Conservation (phyloP, 208 protist species). For the Wallacemonas sp. region DNA sequence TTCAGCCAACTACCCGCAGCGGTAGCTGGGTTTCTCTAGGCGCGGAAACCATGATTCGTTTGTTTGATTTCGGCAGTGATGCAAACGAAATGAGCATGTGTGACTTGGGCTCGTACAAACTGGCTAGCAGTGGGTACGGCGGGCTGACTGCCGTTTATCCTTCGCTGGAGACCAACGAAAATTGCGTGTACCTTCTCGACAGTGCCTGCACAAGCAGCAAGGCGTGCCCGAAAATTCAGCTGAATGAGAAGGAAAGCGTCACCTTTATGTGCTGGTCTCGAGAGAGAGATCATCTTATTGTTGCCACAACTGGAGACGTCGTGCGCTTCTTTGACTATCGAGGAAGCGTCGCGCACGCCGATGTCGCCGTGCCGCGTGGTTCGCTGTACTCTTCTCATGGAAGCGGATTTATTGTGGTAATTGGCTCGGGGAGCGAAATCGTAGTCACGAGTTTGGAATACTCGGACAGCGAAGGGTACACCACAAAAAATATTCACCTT, state of each 20-base stretch:
- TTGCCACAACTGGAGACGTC: slow-evolving; percentile 38
- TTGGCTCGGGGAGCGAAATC: not conserved
- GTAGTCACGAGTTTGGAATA: slow-evolving; percentile 17
- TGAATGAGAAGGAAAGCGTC: slow-evolving; percentile 46
- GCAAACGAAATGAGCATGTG: slow-evolving; percentile 19
- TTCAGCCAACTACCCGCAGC: slow-evolving; percentile 43
- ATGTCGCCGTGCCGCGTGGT: not conserved
- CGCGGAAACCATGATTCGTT: slow-evolving; percentile 49
- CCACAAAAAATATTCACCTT: slow-evolving; percentile 29
- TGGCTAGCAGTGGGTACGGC: slow-evolving; percentile 52
- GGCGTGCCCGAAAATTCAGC: slow-evolving; percentile 26
- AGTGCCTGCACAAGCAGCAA: slow-evolving; percentile 23
- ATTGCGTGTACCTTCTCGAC: slow-evolving; percentile 9
- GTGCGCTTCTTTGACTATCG: slow-evolving; percentile 64
- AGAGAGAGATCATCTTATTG: slow-evolving; percentile 60
- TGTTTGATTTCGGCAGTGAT: slow-evolving; percentile 50
- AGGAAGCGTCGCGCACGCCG: slow-evolving; percentile 18
- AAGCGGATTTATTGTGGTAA: slow-evolving; percentile 13
- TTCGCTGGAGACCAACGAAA: slow-evolving; percentile 3
- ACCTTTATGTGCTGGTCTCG: slow-evolving; percentile 75
- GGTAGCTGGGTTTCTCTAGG: slow-evolving; percentile 72
- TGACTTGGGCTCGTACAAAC: slow-evolving; percentile 27
- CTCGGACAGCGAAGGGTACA: slow-evolving; percentile 15
- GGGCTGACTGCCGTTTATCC: slow-evolving; percentile 59
- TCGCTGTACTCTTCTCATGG: slow-evolving; percentile 13